phyloP scores from a whole-genome alignment of 2,329 filamentous ascomycete species.

The Zymoseptoria passerinii region DNA sequence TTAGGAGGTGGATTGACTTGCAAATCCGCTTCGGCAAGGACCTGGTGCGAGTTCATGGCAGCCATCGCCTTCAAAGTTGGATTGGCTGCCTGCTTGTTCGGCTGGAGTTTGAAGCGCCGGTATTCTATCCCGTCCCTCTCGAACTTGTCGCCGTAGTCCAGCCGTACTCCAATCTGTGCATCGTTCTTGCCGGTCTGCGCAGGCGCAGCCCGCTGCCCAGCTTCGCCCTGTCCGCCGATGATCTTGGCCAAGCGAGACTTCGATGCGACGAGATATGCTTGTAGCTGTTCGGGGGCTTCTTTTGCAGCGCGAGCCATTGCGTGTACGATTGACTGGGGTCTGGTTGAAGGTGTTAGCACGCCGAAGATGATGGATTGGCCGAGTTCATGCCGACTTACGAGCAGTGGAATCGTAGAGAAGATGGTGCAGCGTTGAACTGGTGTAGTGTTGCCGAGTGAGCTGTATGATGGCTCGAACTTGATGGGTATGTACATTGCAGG shows the following conservation, averaged over 20 bases:
- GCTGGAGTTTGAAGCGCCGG: constrained; percentile 1
- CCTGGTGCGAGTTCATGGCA: not conserved
- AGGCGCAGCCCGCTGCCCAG: not conserved
- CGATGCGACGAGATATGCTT: no score
- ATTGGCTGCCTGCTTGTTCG: not conserved
- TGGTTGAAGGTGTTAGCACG: no score
- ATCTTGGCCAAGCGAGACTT: not conserved
- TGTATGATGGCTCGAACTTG: no score
- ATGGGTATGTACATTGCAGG: no score
- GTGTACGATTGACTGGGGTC: no score
- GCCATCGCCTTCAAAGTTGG: not conserved
- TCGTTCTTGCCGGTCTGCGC: constrained; percentile 1
- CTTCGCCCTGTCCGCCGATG: not conserved
- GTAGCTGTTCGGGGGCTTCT: no score
- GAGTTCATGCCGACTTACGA: no score
- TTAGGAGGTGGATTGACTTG: not conserved
- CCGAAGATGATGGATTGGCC: no score
- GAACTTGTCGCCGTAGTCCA: constrained; percentile 1
- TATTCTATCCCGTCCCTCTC: not conserved
- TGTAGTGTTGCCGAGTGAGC: no score
- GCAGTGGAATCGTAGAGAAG: no score
- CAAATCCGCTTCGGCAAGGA: not conserved
- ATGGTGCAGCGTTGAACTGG: no score
- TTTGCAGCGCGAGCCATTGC: no score
- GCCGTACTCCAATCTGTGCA: not conserved